These are phyloP conservation scores for Alternaria burnsii DNA, from an alignment of 2,329 filamentous ascomycete genomes.

Conservation along the genomic window DNA sequence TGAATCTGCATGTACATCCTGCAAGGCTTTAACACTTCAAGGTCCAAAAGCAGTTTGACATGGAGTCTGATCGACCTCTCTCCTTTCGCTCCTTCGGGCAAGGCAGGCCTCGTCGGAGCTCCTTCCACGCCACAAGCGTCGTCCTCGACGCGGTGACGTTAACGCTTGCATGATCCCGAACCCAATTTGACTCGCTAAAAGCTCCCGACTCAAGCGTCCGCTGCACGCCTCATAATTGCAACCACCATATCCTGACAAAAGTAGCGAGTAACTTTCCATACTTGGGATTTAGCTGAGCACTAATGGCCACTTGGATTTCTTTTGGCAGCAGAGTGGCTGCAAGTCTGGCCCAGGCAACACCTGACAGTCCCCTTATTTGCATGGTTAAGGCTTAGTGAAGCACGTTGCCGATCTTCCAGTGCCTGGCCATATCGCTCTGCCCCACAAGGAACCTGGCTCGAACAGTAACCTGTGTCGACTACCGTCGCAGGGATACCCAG, in stretches of 20 bases:
- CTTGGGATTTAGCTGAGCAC: neutral
- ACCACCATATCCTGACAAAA: neutral
- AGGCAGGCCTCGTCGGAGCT: neutral
- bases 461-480: constrained; percentile 14
- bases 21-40: neutral
- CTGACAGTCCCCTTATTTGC: constrained; percentile 1
- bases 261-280: neutral
- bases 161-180: constrained; percentile 12
- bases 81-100: constrained; percentile 8
- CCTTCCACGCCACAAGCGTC: neutral
- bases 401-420: constrained; percentile 22
- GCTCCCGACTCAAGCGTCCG: constrained; percentile 9
- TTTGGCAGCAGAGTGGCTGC: neutral
- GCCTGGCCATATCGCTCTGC: constrained; percentile 7
- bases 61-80: constrained; percentile 5
- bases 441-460: constrained; percentile 19
- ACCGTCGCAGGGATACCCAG: constrained; percentile 17
- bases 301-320: neutral
- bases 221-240: constrained; percentile 3
- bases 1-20: constrained; percentile 1
- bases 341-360: neutral
- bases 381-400: constrained; percentile 6
- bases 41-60: neutral
- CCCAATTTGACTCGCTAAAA: constrained; percentile 8
- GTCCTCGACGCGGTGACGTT: constrained; percentile 1